Conservation (phyloP, 78 protist genomes). For the Emiliania huxleyi region DNA sequence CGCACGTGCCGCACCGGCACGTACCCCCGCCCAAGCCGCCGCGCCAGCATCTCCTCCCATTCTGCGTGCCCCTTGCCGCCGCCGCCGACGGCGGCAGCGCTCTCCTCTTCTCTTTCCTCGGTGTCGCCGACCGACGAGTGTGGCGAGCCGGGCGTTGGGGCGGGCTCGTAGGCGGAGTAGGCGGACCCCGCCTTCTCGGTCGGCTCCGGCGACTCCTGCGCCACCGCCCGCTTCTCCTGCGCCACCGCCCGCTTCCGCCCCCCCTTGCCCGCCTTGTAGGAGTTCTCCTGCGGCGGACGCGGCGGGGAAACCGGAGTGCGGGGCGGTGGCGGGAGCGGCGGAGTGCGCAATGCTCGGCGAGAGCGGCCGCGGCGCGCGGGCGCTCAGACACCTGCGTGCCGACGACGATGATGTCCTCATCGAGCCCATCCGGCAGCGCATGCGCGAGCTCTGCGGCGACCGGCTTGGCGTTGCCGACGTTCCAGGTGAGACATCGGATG, state of each 20-base stretch:
- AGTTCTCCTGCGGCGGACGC: not conserved
- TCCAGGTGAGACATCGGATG: too few species aligned
- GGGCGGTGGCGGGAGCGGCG: not conserved
- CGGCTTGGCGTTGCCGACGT: constrained; percentile 37
- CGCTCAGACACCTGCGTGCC: not conserved
- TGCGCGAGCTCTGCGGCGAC: not conserved
- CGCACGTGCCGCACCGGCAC: not conserved
- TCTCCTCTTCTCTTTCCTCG: not conserved
- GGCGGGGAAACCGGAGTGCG: not conserved
- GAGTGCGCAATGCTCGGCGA: too few species aligned
- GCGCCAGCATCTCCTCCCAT: not conserved
- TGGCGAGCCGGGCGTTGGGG: too few species aligned
- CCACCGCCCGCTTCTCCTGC: not conserved
- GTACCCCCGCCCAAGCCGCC: not conserved
- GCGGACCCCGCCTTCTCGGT: not conserved
- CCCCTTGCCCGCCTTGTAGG: too few species aligned
- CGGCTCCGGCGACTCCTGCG: not conserved
- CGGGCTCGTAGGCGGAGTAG: too few species aligned
- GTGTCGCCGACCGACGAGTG: not conserved
- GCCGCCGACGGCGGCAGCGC: not conserved
- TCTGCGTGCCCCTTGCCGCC: not conserved
- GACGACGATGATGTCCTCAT: not conserved
- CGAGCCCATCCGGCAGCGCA: not conserved
- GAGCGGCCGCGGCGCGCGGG: not conserved
- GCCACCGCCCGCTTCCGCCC: not conserved